Conservation (phyloP, 495 filamentous ascomycete species). For the Xylaria acuta region DNA sequence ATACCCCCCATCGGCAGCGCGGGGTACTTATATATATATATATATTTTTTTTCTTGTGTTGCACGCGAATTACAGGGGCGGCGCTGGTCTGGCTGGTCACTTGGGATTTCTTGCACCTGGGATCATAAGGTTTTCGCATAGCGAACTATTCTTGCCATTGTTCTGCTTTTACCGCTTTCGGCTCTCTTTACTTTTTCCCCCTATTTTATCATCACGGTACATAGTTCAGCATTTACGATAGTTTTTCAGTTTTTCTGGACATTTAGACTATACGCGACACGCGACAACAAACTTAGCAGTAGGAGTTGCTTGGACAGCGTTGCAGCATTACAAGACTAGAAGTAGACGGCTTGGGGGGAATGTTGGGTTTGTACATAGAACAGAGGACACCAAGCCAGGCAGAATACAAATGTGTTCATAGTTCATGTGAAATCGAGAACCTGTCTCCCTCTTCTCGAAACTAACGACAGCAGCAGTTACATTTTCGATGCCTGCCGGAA, state of each 20-base stretch:
- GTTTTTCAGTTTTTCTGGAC: not conserved
- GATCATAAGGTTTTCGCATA: slow-evolving; percentile 10
- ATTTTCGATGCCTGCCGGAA: slow-evolving; percentile 19
- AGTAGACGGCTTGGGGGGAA: slow-evolving; percentile 14
- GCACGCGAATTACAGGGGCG: slow-evolving; percentile 10
- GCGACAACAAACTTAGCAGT: slow-evolving; percentile 14
- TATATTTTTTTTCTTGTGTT: not conserved
- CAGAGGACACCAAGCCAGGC: slow-evolving; percentile 6
- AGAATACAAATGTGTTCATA: slow-evolving; percentile 22
- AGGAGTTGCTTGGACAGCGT: slow-evolving; percentile 18
- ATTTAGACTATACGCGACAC: slow-evolving; percentile 14
- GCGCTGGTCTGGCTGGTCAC: slow-evolving; percentile 19
- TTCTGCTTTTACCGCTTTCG: not conserved
- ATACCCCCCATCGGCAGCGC: slow-evolving; percentile 10
- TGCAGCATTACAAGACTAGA: slow-evolving; percentile 20
- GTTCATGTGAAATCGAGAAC: not conserved
- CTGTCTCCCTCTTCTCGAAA: not conserved
- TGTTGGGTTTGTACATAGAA: slow-evolving; percentile 13
- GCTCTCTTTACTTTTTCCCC: not conserved
- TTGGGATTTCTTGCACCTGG: slow-evolving; percentile 4
- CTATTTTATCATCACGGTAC: not conserved
- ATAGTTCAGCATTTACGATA: slow-evolving; percentile 22
- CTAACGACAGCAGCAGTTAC: slow-evolving; percentile 1
- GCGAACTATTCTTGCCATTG: slow-evolving; percentile 7
- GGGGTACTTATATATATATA: not conserved